Evolutionary conservation across 371 early-diverging fungal species (phyloP), one percentile per base, ranked within the genome.

Genomic region (Rhizomucor pusillus): DNA sequence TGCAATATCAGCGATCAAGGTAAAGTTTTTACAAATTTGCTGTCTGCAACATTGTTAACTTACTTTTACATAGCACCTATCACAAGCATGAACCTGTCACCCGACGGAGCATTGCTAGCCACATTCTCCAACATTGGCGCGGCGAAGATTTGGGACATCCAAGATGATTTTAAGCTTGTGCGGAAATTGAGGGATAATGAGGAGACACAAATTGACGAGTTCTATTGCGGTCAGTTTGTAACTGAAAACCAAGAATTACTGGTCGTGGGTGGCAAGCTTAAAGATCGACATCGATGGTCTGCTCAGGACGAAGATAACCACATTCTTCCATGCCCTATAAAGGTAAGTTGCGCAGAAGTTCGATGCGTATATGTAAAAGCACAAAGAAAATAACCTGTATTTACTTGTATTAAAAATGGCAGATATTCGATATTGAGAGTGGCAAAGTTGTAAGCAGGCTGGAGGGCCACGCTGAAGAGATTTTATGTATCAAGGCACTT

Each of bases 251-350:
- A 56, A 36, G 65, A 55, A 0, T 50, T 66, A 1, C 37, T 75
- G 34, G 67, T 60, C 12, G 64, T 64, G 0, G 75, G 69, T 33
- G 77, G 77, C 12, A 77, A 77, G 36, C 70, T 89, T 22, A 95
- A 95, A 62, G 93, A 95, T 59, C 80, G 93, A 16, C 79, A 84
- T 59, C 75, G 84, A 37, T 95, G 95, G 94, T 90, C 90, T 1
- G 81, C 82, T 37, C 85, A 84, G 16, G 95, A 95, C 56, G 89
- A 90, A 5, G 95, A 95, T 62, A 93, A 92, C 62, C 92, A 93
- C 57, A 92, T 95, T 48, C 59, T 95, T 52, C 90, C 91, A 1
- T 92, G 94, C 55, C 89, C 92, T 3, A 75, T 95, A 34, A 95
- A 95, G 65, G 81, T 83, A 59, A 41, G 37, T 37, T n/a, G n/a